These are phyloP conservation scores for maize (Zea mays) DNA, from an alignment of 176 grass and related monocot genomes.

Conservation along the genomic window DNA sequence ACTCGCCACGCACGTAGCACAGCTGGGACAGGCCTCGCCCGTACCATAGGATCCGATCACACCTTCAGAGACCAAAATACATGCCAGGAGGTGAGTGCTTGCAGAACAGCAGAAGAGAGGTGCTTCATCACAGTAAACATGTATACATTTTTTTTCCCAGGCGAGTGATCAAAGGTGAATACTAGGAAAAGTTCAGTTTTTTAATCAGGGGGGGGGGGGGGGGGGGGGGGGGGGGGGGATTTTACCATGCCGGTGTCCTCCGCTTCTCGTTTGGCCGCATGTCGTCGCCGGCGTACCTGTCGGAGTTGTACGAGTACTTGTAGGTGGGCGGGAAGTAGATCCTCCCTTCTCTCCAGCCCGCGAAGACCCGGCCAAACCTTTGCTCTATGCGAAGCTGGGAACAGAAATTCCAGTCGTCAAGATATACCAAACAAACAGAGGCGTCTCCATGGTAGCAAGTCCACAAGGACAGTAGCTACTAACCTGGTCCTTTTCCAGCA, in stretches of 20 bases:
- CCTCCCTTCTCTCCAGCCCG: constrained; percentile 90
- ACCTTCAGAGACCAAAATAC: constrained; percentile 57
- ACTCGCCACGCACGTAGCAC: constrained; percentile 87
- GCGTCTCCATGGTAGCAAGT: too few relatives aligned
- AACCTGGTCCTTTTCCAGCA: constrained; percentile 93
- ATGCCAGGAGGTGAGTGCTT: constrained; percentile 3
- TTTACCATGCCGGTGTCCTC: constrained; percentile 92
- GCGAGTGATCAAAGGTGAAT: not conserved
- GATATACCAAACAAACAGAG: constrained; percentile 5
- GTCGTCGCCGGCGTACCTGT: constrained; percentile 82
- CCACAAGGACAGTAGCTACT: not conserved
- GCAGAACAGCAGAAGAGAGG: not conserved
- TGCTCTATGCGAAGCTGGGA: constrained; percentile 95
- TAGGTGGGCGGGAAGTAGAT: constrained; percentile 98
- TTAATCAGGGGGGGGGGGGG: not conserved
- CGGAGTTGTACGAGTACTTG: constrained; percentile 94
- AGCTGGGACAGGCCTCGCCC: constrained; percentile 79
- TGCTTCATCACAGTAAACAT: not conserved
- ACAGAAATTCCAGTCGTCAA: constrained; percentile 30
- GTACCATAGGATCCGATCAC: constrained; percentile 87
- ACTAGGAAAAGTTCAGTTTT: not conserved
- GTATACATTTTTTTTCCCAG: not conserved
- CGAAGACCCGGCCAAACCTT: constrained; percentile 78
- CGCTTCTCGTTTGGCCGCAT: constrained; percentile 80
- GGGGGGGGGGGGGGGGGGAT: not conserved